These are phyloP conservation scores for Limnomonas spitsbergensis DNA, from an alignment of 139 green algal genomes.

Conservation along the genomic window DNA sequence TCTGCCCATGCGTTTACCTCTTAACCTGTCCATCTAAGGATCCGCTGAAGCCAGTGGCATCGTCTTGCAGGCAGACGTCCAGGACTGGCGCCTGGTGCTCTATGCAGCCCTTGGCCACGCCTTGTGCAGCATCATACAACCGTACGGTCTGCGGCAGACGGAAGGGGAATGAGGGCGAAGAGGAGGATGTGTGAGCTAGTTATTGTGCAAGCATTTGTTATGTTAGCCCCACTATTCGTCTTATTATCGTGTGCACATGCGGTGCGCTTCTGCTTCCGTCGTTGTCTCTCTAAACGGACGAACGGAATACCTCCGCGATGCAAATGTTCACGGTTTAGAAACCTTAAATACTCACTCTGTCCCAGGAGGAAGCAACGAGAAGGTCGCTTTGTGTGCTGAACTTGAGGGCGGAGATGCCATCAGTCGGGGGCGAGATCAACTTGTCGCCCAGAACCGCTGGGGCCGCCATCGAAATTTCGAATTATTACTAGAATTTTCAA, in stretches of 20 bases:
- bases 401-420: slow-evolving; percentile 1
- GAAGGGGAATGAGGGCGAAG: neutral
- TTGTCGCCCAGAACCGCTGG: neutral
- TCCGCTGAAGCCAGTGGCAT: slow-evolving; percentile 49
- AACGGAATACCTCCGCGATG: no score
- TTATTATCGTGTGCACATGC: neutral
- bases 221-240: neutral
- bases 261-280: neutral
- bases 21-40: slow-evolving; percentile 64
- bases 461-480: neutral
- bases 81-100: slow-evolving; percentile 61
- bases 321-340: no score
- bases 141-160: slow-evolving; percentile 31
- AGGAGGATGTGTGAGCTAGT: neutral
- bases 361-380: slow-evolving; percentile 73
- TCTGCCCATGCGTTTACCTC: slow-evolving; percentile 33
- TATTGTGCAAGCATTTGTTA: slow-evolving; percentile 29
- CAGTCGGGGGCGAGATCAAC: neutral
- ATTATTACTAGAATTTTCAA: neutral
- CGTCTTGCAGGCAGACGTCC: slow-evolving; percentile 65
- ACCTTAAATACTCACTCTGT: slow-evolving; percentile 65
- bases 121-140: slow-evolving; percentile 65
- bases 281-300: no score
- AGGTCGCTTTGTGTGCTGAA: slow-evolving; percentile 54
- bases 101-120: slow-evolving; percentile 38